Conservation (phyloP, 2,329 filamentous ascomycete species). For the Cladophialophora carrionii region DNA sequence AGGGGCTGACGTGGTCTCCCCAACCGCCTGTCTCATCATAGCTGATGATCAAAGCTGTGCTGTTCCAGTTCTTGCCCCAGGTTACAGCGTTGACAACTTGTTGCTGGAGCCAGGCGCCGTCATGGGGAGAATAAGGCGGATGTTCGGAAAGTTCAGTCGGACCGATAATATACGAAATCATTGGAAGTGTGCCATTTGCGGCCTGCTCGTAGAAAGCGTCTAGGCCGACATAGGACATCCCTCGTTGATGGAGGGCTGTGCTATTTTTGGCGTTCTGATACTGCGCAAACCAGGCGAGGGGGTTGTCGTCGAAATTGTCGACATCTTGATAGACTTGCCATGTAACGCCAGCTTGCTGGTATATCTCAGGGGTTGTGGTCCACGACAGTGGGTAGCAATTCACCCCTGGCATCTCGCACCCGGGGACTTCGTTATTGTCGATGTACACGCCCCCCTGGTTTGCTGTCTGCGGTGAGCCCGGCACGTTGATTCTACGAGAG, state of each 20-base stretch:
- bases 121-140: conserved; percentile 56
- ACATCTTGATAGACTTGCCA: conserved; percentile 58
- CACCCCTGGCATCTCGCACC: conserved; percentile 51
- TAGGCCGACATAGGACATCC: conserved; percentile 54
- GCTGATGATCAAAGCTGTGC: conserved; percentile 55
- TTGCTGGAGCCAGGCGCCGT: conserved; percentile 60
- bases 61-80: conserved; percentile 54
- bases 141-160: conserved; percentile 59
- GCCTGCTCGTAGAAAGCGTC: conserved; percentile 57
- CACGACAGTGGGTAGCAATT: conserved; percentile 60
- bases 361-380: conserved; percentile 57
- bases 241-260: conserved; percentile 52
- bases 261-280: conserved; percentile 52
- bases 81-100: conserved; percentile 57
- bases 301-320: conserved; percentile 60
- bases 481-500: conserved; percentile 50
- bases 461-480: conserved; percentile 51
- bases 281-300: conserved; percentile 58
- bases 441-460: conserved; percentile 54
- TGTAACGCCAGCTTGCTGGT: conserved; percentile 53
- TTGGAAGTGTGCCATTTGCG: conserved; percentile 56
- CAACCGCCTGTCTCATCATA: conserved; percentile 60
- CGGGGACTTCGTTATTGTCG: conserved; percentile 57
- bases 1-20: conserved; percentile 60
- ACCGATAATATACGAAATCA: conserved; percentile 56